These are phyloP conservation scores for Xylaria arbuscula DNA, from an alignment of 2,329 filamentous ascomycete species.

Conservation along the genomic window DNA sequence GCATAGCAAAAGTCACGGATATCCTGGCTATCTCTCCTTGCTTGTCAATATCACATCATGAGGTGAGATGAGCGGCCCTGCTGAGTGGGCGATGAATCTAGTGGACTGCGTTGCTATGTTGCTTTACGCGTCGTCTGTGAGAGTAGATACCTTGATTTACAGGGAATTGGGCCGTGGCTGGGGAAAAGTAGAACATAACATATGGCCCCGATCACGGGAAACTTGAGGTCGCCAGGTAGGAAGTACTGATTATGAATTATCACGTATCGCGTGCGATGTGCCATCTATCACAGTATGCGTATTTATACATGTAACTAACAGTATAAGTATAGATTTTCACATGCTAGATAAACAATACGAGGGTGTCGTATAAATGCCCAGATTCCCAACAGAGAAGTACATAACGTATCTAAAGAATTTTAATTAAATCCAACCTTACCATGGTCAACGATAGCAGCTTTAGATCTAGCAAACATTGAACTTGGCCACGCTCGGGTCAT, in stretches of 20 bases:
- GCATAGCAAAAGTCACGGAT: background rate
- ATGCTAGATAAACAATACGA: background rate
- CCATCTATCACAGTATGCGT: background rate
- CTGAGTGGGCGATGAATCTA: background rate
- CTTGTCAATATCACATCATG: background rate
- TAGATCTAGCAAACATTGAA: slow-evolving; percentile 65
- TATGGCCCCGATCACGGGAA: background rate
- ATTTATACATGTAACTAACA: background rate
- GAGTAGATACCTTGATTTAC: background rate
- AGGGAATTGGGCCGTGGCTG: background rate
- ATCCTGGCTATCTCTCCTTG: background rate
- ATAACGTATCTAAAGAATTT: background rate
- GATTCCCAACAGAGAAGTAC: background rate
- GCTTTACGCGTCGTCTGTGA: background rate
- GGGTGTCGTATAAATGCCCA: background rate
- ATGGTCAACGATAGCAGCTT: background rate
- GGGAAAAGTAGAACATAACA: background rate
- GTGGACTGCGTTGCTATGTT: background rate
- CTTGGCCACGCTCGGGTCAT: slow-evolving; percentile 74
- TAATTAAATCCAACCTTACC: background rate
- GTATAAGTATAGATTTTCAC: background rate
- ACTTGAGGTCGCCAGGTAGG: no score
- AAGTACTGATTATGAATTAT: background rate
- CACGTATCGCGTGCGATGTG: background rate
- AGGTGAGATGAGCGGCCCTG: background rate